phyloP scores from a whole-genome alignment of 441 rosid species.

The Kokia cookei region DNA sequence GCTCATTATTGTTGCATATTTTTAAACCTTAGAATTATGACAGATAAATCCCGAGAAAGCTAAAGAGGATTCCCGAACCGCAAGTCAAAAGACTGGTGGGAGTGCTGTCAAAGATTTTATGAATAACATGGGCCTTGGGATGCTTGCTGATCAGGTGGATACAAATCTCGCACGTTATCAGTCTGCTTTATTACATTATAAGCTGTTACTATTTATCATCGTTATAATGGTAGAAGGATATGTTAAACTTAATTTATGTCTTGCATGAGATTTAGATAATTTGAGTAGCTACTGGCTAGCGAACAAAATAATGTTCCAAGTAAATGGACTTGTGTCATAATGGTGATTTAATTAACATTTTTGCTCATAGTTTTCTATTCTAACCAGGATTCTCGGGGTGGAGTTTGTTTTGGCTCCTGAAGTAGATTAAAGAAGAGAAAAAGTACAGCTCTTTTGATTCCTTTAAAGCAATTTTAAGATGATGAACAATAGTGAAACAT shows the following conservation, averaged over 20 bases:
- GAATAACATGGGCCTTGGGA: conserved; percentile 81
- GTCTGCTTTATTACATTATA: neutral
- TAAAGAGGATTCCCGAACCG: conserved; percentile 47
- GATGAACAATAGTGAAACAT: neutral
- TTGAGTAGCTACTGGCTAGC: neutral
- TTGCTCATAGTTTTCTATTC: neutral
- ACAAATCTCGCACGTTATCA: neutral
- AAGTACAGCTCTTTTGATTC: neutral
- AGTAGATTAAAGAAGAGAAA: neutral
- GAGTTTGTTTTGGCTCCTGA: neutral
- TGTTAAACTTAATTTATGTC: neutral
- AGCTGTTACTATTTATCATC: neutral
- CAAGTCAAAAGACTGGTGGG: conserved; percentile 32
- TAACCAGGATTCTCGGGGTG: no score
- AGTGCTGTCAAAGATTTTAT: conserved; percentile 54
- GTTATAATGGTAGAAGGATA: neutral
- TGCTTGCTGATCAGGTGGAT: conserved; percentile 63
- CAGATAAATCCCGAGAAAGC: conserved; percentile 73
- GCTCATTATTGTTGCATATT: conserved; percentile 8
- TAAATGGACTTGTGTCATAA: neutral
- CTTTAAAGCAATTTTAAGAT: neutral
- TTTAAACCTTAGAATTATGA: conserved; percentile 14
- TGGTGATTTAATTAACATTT: neutral
- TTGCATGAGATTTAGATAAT: neutral
- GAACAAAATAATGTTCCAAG: neutral